Evolutionary conservation across 139 green algal genomes (phyloP).

Genomic region (Chlorella sp.): DNA sequence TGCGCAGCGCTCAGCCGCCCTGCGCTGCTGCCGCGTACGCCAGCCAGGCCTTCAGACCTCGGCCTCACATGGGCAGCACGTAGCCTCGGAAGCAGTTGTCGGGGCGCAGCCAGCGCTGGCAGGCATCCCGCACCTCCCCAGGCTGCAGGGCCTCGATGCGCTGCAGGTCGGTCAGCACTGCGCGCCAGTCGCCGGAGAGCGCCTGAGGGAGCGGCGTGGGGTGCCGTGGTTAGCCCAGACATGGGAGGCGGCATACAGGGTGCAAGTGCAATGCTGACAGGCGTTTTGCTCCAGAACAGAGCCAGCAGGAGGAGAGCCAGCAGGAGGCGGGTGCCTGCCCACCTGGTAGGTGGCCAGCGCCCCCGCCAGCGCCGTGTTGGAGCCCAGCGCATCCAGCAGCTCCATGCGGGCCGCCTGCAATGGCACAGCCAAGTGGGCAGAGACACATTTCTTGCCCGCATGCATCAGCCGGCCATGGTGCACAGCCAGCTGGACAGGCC

Average conservation of each 20-base stretch:
- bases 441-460: too few relatives aligned
- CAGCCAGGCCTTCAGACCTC: too few relatives aligned
- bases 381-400: slow-evolving; percentile 56
- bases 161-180: slow-evolving; percentile 45
- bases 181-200: slow-evolving; percentile 47
- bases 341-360: slow-evolving; percentile 64
- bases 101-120: slow-evolving; percentile 26
- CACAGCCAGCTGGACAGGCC: too few relatives aligned
- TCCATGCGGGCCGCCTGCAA: slow-evolving; percentile 44
- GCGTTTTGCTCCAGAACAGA: too few relatives aligned
- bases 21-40: too few relatives aligned
- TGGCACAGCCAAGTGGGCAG: too few relatives aligned
- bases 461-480: too few relatives aligned
- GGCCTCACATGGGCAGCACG: slow-evolving; percentile 32
- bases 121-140: slow-evolving; percentile 21
- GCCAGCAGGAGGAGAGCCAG: too few relatives aligned
- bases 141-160: slow-evolving; percentile 44
- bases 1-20: too few relatives aligned
- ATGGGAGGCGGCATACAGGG: too few relatives aligned
- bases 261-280: too few relatives aligned
- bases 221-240: neutral
- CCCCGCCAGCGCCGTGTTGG: slow-evolving; percentile 65
- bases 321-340: too few relatives aligned
- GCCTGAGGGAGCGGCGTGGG: neutral
- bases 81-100: slow-evolving; percentile 54